These are phyloP conservation scores for Rhinocladiella mackenziei DNA, from an alignment of 2,329 filamentous ascomycete species.

Conservation along the genomic window DNA sequence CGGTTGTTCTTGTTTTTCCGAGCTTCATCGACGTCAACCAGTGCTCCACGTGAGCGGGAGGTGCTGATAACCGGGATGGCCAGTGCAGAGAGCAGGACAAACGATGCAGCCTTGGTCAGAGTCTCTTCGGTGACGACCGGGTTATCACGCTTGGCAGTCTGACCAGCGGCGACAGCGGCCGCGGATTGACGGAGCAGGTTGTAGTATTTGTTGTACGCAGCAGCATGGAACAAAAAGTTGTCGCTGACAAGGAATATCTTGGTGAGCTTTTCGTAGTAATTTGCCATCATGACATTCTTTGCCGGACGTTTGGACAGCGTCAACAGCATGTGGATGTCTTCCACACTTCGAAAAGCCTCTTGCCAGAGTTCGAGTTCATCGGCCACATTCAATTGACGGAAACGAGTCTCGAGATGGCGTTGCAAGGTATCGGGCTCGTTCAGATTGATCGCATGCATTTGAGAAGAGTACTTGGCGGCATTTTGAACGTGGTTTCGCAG, in stretches of 20 bases:
- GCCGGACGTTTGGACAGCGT: slow-evolving; percentile 96
- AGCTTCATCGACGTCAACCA: slow-evolving; percentile 94
- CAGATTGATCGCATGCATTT: slow-evolving; percentile 99
- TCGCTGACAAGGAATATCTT: slow-evolving; percentile 98
- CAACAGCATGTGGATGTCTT: slow-evolving; percentile 96
- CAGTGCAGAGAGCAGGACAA: slow-evolving; percentile 88
- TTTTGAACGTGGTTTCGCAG: slow-evolving; percentile 98
- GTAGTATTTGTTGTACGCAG: slow-evolving; percentile 96
- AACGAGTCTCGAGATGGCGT: slow-evolving; percentile 94
- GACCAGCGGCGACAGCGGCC: slow-evolving; percentile 73
- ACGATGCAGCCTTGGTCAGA: slow-evolving; percentile 89
- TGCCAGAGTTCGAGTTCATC: slow-evolving; percentile 98
- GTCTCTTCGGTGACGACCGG: slow-evolving; percentile 84
- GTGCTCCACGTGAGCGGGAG: slow-evolving; percentile 86
- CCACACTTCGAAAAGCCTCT: slow-evolving; percentile 97
- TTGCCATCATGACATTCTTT: slow-evolving; percentile 99
- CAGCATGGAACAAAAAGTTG: slow-evolving; percentile 99
- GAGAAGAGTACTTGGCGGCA: slow-evolving; percentile 95
- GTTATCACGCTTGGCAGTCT: slow-evolving; percentile 91
- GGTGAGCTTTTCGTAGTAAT: slow-evolving; percentile 99
- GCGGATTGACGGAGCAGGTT: slow-evolving; percentile 90
- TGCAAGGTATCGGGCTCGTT: slow-evolving; percentile 96
- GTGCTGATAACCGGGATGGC: slow-evolving; percentile 99
- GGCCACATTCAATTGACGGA: slow-evolving; percentile 96
- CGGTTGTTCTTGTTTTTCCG: slow-evolving; percentile 99